Base-by-base conservation (phyloP, 768 basidiomycete genomes). In the Cyathus striatus region DNA sequence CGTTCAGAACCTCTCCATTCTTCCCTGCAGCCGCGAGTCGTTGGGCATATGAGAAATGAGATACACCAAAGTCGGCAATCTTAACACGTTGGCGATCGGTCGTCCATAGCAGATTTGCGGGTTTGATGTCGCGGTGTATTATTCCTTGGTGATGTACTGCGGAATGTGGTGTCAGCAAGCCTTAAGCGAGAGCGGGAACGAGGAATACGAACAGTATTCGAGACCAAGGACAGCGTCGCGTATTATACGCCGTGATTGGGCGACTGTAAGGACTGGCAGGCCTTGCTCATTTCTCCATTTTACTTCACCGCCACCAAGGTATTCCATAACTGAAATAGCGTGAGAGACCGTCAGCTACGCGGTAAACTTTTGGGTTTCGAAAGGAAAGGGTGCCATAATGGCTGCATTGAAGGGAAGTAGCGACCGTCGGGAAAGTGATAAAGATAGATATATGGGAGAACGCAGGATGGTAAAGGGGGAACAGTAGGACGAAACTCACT, bases 111-210 rank as follows among this genome's bases (percentile, higher is more conserved):
- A 99, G 81, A 63, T 99, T 99, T 36, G 93, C 90, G 21, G 96
- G 96, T 60, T 99, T 99, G 70, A 99, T 98, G 66, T 99, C 96
- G 44, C 96, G 90, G 65, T 99, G 96, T 39, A 99, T 97, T 62
- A 99, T 98, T 18, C 95, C 96, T 58, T 98, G 93, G 55, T 86
- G 80, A 59, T 99, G 96, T 1, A 99, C 95, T 98, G 56, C n/a
- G 44, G 41, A n/a, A n/a, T n/a, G n/a, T n/a, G n/a, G 41, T 23
- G 43, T 13, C 40, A 47, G 53, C 43, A 33, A 41, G 45, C 32
- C 44, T 26, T 40, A 32, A 42, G 44, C 10, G 24, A 40, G 16
- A 32, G 42, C 36, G 42, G 42, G 39, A 44, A 48, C 18, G 23
- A 32, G 23, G 44, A 32, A 9, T 10, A 79, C 95, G 55, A 54